These are phyloP conservation scores for Arabis alpina DNA, from an alignment of 345 rosid genomes.

Conservation along the genomic window DNA sequence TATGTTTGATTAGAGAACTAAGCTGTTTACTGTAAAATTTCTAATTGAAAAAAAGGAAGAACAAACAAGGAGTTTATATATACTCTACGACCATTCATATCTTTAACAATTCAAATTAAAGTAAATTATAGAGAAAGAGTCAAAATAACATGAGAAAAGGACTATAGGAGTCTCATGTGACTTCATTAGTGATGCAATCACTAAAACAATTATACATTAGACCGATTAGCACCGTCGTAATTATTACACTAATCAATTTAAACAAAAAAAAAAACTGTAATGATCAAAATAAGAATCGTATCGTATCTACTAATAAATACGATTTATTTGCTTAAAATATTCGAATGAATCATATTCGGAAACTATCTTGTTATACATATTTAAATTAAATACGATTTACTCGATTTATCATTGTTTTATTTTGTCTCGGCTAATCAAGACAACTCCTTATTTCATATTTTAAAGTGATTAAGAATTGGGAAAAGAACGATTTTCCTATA, in stretches of 20 bases:
- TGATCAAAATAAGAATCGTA: neutral
- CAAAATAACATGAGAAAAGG: conserved; percentile 5
- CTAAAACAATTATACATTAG: neutral
- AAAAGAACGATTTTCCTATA: too few species aligned
- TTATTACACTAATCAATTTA: conserved; percentile 1
- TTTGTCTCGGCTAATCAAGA: neutral
- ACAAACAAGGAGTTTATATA: neutral
- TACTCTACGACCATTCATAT: neutral
- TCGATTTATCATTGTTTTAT: neutral
- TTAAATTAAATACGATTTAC: neutral
- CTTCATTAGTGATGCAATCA: conserved; percentile 23
- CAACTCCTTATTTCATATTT: too few species aligned
- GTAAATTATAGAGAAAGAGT: neutral
- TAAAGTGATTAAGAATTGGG: too few species aligned
- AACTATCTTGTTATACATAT: too few species aligned
- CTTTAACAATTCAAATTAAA: neutral
- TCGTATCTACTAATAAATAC: conserved; percentile 15
- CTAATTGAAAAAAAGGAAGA: neutral
- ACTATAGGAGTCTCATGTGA: neutral
- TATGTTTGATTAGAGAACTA: neutral
- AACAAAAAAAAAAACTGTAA: neutral
- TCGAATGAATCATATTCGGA: too few species aligned
- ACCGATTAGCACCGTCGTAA: neutral
- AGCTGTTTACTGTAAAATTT: neutral
- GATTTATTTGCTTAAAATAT: too few species aligned